Evolutionary conservation across 2,329 filamentous ascomycete genomes (phyloP).

Genomic region (Tolypocladium ovalisporum): DNA sequence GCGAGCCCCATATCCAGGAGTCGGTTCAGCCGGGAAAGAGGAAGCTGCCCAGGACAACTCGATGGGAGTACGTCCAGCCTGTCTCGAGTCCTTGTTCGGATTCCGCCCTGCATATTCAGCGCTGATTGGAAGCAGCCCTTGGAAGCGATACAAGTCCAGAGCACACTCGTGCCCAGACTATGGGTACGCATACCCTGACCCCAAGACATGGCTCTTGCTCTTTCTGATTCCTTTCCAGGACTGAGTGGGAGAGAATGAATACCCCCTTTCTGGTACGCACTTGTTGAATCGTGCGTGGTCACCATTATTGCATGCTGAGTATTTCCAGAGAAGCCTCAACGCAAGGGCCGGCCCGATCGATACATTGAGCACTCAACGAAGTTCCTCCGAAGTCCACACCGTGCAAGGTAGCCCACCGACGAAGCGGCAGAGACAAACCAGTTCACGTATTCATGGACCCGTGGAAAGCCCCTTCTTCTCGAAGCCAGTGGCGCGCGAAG

Average conservation of each 20-base stretch:
- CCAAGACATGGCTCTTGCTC: background rate
- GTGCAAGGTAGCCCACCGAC: background rate
- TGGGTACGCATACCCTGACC: slow-evolving; percentile 19
- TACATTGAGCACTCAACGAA: slow-evolving; percentile 1
- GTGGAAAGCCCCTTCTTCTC: slow-evolving; percentile 1
- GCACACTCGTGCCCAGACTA: slow-evolving; percentile 30
- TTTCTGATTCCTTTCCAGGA: background rate
- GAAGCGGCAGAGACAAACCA: slow-evolving; percentile 1
- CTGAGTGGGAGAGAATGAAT: background rate
- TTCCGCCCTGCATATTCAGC: background rate
- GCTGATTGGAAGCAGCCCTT: slow-evolving; percentile 14
- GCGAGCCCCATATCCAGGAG: slow-evolving; percentile 1
- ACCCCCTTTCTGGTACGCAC: background rate
- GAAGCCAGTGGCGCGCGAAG: background rate
- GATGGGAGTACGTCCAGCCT: slow-evolving; percentile 19
- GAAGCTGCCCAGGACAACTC: slow-evolving; percentile 9
- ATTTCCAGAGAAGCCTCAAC: background rate
- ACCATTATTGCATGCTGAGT: background rate
- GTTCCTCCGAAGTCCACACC: background rate
- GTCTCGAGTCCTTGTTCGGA: background rate
- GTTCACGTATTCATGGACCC: background rate
- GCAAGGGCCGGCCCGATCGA: background rate
- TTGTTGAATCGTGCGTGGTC: background rate
- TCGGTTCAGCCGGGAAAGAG: slow-evolving; percentile 2
- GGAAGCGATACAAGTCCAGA: slow-evolving; percentile 23